A percentile compares a stretch with the other conserved stretches of the same genome.
These are phyloP conservation scores for Yamadazyma taylorii DNA, from an alignment of 1,139 yeast genomes.

Conservation along the genomic window DNA sequence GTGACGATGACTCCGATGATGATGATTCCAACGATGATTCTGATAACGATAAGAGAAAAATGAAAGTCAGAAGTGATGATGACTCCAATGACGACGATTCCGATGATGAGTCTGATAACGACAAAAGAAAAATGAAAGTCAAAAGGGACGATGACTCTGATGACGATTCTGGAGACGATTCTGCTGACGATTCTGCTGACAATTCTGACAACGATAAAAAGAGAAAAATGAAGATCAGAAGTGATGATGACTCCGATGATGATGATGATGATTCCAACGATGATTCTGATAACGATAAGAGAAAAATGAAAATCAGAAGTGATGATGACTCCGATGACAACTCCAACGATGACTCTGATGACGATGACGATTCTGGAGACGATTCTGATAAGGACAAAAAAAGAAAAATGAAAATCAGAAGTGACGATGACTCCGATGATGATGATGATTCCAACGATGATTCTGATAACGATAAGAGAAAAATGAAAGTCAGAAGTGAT, in stretches of 20 bases:
- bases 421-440: slow-evolving; percentile 1
- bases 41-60: slow-evolving; percentile 2
- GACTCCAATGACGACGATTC: neutral
- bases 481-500: slow-evolving; percentile 2
- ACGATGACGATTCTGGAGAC: slow-evolving; percentile 1
- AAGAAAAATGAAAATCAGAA: slow-evolving; percentile 1
- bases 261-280: slow-evolving; percentile 3
- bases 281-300: neutral
- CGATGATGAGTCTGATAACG: neutral
- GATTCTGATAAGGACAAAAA: slow-evolving; percentile 1
- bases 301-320: slow-evolving; percentile 3
- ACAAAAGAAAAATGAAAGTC: slow-evolving; percentile 1
- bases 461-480: slow-evolving; percentile 3
- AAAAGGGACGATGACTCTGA: slow-evolving; percentile 1
- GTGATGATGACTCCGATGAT: slow-evolving; percentile 6
- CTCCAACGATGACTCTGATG: neutral
- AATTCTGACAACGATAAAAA: slow-evolving; percentile 1
- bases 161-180: neutral
- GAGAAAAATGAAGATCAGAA: slow-evolving; percentile 1
- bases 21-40: slow-evolving; percentile 1
- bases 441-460: slow-evolving; percentile 3
- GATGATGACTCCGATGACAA: neutral
- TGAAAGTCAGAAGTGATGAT: neutral
- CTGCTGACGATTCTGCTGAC: slow-evolving; percentile 3
- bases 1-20: slow-evolving; percentile 4